A percentile compares a stretch with the other conserved stretches of the same genome.
These are phyloP conservation scores for Cladosporium sp. DNA, from an alignment of 2,329 filamentous ascomycete species.

Conservation along the genomic window DNA sequence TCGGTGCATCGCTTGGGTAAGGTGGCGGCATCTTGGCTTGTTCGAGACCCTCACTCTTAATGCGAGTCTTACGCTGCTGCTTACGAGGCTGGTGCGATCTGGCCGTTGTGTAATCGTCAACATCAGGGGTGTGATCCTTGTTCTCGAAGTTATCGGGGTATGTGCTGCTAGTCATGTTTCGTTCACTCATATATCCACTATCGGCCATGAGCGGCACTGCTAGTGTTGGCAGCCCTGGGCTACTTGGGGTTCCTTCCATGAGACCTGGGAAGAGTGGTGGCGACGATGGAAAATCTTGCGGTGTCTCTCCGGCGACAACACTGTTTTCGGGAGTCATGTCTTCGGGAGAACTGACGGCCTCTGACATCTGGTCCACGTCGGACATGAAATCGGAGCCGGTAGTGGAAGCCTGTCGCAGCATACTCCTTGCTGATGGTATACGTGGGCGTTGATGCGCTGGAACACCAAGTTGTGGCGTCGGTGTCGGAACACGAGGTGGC, in stretches of 20 bases:
- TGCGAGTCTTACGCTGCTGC: conserved; percentile 18
- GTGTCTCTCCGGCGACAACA: conserved; percentile 55
- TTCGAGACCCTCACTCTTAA: conserved; percentile 26
- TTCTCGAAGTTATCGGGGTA: conserved; percentile 64
- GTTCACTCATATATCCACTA: conserved; percentile 70
- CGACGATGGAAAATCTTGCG: conserved; percentile 81
- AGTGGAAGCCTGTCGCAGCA: conserved; percentile 28
- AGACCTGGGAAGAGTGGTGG: conserved; percentile 69
- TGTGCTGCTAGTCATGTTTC: conserved; percentile 50
- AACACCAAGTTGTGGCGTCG: conserved; percentile 53
- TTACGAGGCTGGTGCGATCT: conserved; percentile 29
- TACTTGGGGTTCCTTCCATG: conserved; percentile 57
- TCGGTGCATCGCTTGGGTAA: conserved; percentile 12
- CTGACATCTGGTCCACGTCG: conserved; percentile 34
- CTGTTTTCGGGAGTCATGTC: conserved; percentile 45
- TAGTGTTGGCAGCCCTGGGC: conserved; percentile 61
- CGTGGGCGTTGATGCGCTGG: conserved; percentile 27
- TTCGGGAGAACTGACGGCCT: conserved; percentile 44
- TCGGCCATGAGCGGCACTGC: conserved; percentile 46
- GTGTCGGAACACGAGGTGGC: conserved; percentile 71
- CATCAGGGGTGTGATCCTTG: conserved; percentile 36
- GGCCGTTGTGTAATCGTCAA: conserved; percentile 34
- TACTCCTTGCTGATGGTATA: conserved; percentile 25
- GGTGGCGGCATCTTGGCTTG: conserved; percentile 4
- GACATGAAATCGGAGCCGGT: conserved; percentile 29